Base-by-base conservation (phyloP, 768 basidiomycete genomes). In the Tremella fuciformis region DNA sequence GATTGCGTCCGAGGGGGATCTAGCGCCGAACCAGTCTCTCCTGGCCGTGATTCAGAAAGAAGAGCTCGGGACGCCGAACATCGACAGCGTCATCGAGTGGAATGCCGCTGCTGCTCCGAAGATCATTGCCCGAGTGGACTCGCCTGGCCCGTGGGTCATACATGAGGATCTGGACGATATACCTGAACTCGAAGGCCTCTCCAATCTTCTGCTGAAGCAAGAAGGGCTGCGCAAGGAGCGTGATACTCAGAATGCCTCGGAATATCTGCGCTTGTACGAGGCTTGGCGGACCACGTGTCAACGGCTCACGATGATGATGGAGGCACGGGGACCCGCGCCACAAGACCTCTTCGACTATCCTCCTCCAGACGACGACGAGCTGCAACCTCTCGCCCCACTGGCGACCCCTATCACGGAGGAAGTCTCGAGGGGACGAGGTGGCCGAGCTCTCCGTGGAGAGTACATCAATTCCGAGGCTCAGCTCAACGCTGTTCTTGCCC, bases 401-500 rank as follows among this genome's bases (percentile, higher is more conserved):
- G 60, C 66, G 1, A 70, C 71, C 0, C 67, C 69, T 7, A 42
- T 55, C 3, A 15, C 54, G n/a, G 68, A 73, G 37, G 67, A 69
- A 3, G 16, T 56, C 6, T 13, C 54, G 67, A 46, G 68, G 60
- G 22, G 66, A 63, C 1, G 89, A 89, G 24, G 93, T 96, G 76
- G 42, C 16, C 42, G 42, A 18, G 42, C n/a, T 8, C 42, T 46
- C 22, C 4, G 42, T 6, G 42, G 42, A 4, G 42, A 46, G 22
- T 46, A 46, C 16, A 46, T 46, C 42, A 46, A 46, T 15, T 46
- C 42, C 16, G 42, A 46, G 22, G 82, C 94, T 57, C 94, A 97
- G 80, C 92, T 96, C 85, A 89, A 96, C 70, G 91, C 92, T 78
- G 91, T 98, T 71, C 88, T 98, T 57, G 90, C 90, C n/a, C 89